Evolutionary conservation across 1,284 basidiomycete genomes (phyloP), one percentile per base, ranked within the genome.

Genomic region (Sporisorium scitamineum): DNA sequence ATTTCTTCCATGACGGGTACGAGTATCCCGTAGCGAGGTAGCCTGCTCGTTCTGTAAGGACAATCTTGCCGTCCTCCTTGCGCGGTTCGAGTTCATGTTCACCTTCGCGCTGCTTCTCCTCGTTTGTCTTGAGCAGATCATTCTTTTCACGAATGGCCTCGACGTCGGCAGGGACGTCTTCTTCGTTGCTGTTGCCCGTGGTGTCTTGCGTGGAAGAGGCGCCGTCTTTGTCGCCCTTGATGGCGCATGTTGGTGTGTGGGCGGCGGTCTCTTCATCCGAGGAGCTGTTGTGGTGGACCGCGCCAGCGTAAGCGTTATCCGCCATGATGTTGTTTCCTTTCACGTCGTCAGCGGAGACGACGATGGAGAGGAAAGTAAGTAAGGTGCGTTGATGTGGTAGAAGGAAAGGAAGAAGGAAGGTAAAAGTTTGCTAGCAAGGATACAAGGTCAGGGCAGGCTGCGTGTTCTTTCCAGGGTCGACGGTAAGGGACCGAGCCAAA

Each of bases 1-100:
- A 87, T 54, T 87, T 87, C 61, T 85, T 86, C 65, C 78, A 74
- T 0, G 84, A 68, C 0, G 85, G 76, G 61, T 62, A 83, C 39
- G 65, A 63, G 55, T 76, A 86, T 8, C 80, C 80, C 5, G 86
- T 81, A 0, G 61, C 60, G 44, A 84, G 81, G 56, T 78, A 82
- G 10, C 79, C 85, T 10, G 84, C 83, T 10, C 84, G 61, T 29
- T 84, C 82, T 26, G 80, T 82, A 20, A 87, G 70, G 41, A 84
- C 82, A 27, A 84, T 77, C 60, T 80, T 83, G 41, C 85, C 85
- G 51, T 86, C 84, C 39, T 72, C 58, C 7, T 63, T 24, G 41
- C 71, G 66, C 3, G 72, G 72, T 29, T 70, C 56, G 50, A 75
- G 72, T 2, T 70, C 72, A 56, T 70, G 62, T 42, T 75, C 67